Evolutionary conservation across 176 grass and related monocot species (phyloP).

Genomic region (Melocanna baccifera): DNA sequence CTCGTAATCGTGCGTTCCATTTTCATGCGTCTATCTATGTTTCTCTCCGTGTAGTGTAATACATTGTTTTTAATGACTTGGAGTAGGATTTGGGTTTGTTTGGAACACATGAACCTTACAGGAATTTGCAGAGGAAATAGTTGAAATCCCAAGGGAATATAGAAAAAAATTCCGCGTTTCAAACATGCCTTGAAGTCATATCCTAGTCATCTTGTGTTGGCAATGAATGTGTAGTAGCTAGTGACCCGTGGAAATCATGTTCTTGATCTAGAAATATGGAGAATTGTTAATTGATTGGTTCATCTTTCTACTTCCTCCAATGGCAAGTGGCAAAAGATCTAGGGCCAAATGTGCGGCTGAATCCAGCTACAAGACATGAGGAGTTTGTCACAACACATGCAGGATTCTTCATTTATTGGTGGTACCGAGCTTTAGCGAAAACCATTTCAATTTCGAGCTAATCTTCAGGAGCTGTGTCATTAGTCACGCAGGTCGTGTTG

Average conservation of each 20-base stretch:
- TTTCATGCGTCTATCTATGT: no score
- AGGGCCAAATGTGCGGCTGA: neutral
- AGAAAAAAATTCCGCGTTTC: no score
- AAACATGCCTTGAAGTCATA: neutral
- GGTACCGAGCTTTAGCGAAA: neutral
- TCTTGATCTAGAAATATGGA: neutral
- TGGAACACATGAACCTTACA: no score
- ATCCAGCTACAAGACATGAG: neutral
- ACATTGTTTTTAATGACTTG: no score
- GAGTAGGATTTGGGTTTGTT: no score
- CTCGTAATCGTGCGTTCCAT: no score
- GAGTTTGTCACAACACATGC: neutral
- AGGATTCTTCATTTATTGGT: constrained; percentile 7
- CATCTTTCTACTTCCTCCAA: neutral
- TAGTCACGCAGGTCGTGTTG: neutral
- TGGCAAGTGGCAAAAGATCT: neutral
- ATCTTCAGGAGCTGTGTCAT: neutral
- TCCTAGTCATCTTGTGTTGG: neutral
- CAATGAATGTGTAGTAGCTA: neutral
- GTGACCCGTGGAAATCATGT: neutral
- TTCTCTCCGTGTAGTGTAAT: no score
- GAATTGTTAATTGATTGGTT: neutral
- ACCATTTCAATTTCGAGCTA: neutral
- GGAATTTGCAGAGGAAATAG: no score
- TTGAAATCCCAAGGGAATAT: no score